Base-by-base conservation (phyloP, 1,284 basidiomycete genomes). In the Malassezia slooffiae region DNA sequence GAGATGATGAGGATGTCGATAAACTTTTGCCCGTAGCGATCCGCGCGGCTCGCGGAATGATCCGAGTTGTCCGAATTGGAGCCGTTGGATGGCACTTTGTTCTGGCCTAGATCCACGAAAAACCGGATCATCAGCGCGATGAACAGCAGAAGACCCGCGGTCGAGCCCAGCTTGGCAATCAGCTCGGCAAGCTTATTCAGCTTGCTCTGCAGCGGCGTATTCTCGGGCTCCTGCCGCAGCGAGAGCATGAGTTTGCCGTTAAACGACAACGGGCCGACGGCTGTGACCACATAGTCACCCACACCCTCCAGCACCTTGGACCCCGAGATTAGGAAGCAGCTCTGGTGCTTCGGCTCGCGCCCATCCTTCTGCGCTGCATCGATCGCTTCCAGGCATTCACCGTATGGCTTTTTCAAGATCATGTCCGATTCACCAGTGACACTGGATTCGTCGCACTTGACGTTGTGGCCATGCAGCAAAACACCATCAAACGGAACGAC, bases 341-440 rank as follows among this genome's bases (percentile, higher is more conserved):
- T 91, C 37, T 77, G 80, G 51, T 62, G 58, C 70, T 93, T 89
- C 35, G 60, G 50, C n/a, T n/a, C n/a, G n/a, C n/a, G n/a, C n/a
- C 22, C 70, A 58, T 10, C 70, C 70, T 8, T 65, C 62, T 10
- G 5, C 10, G 15, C 11, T 17, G 7, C 8, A 12, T 36, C 13
- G 10, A 20, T 4, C 31, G 41, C 40, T 3, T n/a, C 17, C 17
- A 83, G 65, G 62, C 84, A 84, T 32, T 90, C 83, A 24, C 80
- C 79, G 70, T 84, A 95, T 4, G 82, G 64, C 20, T 80, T 68
- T 73, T 97, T 97, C 68, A 81, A 82, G 69, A 96, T 90, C 16
- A 90, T 83, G 70, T 97, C 90, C 6, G 83, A 85, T 72, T 97
- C 91, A 54, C 90, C 91, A 1, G 93, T 96, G 29, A 88, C 88